A percentile compares a stretch with the other conserved stretches of the same genome.
phyloP scores from a whole-genome alignment of 192 early-diverging fungal genomes.

The Gamsiella multidivaricata region DNA sequence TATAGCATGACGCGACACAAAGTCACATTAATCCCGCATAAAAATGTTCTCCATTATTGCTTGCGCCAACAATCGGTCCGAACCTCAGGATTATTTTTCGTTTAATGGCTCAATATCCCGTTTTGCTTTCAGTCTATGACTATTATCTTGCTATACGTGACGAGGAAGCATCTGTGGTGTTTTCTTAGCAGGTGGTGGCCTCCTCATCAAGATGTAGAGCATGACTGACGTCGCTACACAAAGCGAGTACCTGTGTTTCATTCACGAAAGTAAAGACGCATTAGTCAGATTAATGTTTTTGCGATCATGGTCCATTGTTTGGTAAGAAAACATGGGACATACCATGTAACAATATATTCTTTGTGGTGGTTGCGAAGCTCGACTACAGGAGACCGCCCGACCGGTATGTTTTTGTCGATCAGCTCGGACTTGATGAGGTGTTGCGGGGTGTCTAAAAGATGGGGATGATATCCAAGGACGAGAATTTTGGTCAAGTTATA shows the following conservation, averaged over 20 bases:
- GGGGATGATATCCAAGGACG: conserved; percentile 19
- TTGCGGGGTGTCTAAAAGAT: conserved; percentile 48
- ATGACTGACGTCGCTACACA: conserved; percentile 75
- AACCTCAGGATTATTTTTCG: too few species aligned
- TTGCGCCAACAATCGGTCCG: too few species aligned
- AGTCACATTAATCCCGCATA: too few species aligned
- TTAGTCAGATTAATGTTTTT: too few species aligned
- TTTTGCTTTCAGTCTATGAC: neutral
- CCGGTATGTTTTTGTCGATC: conserved; percentile 72
- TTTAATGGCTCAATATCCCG: too few species aligned
- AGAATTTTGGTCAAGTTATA: conserved; percentile 26
- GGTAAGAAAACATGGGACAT: conserved; percentile 19
- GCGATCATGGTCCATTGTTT: neutral
- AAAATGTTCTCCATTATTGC: too few species aligned
- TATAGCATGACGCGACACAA: too few species aligned
- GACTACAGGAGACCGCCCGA: conserved; percentile 75
- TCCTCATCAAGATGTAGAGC: conserved; percentile 71
- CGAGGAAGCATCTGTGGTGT: conserved; percentile 43
- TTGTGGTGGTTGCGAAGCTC: conserved; percentile 89
- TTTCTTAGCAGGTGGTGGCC: conserved; percentile 55
- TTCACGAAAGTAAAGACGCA: neutral
- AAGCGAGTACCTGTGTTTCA: conserved; percentile 63
- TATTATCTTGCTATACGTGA: conserved; percentile 19
- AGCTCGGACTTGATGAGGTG: conserved; percentile 58
- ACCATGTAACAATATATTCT: conserved; percentile 93